Evolutionary conservation across 2,329 filamentous ascomycete genomes (phyloP), one percentile per base, ranked within the genome.

Genomic region (Diplodia sapinea): DNA sequence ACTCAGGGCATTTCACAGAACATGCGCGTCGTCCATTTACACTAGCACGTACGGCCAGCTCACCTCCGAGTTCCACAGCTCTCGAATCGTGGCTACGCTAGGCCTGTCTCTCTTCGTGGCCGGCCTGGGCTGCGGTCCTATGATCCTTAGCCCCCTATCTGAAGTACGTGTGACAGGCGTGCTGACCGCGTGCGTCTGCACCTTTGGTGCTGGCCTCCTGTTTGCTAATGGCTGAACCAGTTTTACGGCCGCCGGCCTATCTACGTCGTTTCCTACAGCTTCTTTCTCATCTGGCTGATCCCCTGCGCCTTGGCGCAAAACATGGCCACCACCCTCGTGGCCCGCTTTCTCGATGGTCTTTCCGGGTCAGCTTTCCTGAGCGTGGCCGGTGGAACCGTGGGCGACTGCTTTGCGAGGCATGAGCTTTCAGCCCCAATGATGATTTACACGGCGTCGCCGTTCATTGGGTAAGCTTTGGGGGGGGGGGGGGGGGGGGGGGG

Each of bases 1-100:
- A 66, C 23, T 20, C 23, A 66, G 29, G 26, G 43, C 20, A 50
- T 69, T 33, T 57, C 31, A 64, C 73, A 93, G 91, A 65, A 96
- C 93, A 9, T 93, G 90, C 75, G 88, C 91, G 1, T 94, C 91
- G 57, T 95, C 93, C n/a, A 88, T 96, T 73, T 97, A 97, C 79
- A 94, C 93, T 0, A 87, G 88, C 13, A 95, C 91, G 0, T 97
- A 97, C 77, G 76, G 74, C 20, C 91, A 95, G 78, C 87, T 97
- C 79, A 87, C 89, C 70, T 80, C 83, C 31, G 91, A 96, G 68
- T 96, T 97, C 73, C 80, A 86, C 71, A 86, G 86, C 72, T 90
- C 91, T 0, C 85, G 87, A 67, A 82, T 92, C 61, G 85, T 96
- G 29, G 92, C 90, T 13, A 93, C 92, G 3, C 78, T 97, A 11